phyloP scores from a whole-genome alignment of 164 flowering plant species.

The Brasenia schreberi region DNA sequence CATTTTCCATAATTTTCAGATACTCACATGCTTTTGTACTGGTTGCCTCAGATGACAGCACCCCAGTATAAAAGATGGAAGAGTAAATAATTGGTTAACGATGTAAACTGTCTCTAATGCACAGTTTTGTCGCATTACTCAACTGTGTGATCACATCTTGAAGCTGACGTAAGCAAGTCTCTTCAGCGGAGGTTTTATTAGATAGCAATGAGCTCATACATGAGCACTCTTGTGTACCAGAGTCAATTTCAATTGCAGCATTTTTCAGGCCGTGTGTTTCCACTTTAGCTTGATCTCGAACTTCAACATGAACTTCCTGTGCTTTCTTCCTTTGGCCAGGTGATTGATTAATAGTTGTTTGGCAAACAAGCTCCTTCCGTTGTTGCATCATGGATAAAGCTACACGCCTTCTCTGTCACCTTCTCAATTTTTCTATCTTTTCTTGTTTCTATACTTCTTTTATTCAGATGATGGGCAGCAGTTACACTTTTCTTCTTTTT shows the following conservation, averaged over 20 bases:
- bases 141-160: constrained; percentile 68
- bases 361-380: too few species aligned
- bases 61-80: constrained; percentile 21
- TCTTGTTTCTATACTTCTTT: constrained; percentile 3
- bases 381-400: too few species aligned
- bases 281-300: constrained; percentile 14
- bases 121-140: constrained; percentile 68
- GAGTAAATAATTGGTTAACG: constrained; percentile 40
- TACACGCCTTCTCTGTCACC: constrained; percentile 9
- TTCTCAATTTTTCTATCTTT: constrained; percentile 13
- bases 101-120: constrained; percentile 79
- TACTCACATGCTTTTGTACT: background rate
- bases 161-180: constrained; percentile 68
- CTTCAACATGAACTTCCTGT: too few species aligned
- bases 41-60: background rate
- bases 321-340: too few species aligned
- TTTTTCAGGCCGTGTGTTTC: constrained; percentile 13
- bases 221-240: constrained; percentile 45
- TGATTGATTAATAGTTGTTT: too few species aligned
- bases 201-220: constrained; percentile 36
- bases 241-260: constrained; percentile 26
- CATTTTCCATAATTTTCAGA: background rate
- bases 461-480: too few species aligned
- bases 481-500: too few species aligned
- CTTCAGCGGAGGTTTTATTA: constrained; percentile 51